Conservation (phyloP, 1,284 basidiomycete species). For the Ustilago vetiveriae region DNA sequence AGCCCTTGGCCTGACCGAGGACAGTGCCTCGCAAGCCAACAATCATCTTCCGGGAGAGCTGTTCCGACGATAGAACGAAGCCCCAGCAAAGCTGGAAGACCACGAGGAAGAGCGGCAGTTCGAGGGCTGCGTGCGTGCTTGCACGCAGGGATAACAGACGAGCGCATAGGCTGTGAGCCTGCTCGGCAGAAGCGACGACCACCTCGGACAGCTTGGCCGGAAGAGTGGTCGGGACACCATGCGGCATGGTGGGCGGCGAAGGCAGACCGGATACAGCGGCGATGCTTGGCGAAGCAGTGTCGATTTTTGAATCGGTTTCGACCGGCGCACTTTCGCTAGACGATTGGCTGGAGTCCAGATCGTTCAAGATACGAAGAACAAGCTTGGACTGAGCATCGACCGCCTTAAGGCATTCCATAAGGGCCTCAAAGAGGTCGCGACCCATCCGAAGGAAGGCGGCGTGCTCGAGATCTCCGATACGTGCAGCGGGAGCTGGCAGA, state of each 20-base stretch:
- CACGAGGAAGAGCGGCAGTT: constrained; percentile 78
- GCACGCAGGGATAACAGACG: constrained; percentile 78
- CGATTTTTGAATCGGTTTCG: neutral
- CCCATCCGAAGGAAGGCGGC: constrained; percentile 76
- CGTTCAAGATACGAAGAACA: constrained; percentile 74
- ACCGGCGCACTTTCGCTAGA: neutral
- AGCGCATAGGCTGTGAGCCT: constrained; percentile 82
- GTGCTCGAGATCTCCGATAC: constrained; percentile 76
- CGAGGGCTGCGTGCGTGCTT: constrained; percentile 76
- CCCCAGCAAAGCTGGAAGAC: constrained; percentile 87
- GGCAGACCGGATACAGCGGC: constrained; percentile 1
- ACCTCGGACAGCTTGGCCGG: constrained; percentile 73
- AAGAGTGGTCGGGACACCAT: constrained; percentile 68
- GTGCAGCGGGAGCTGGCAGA: constrained; percentile 24
- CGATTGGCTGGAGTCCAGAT: constrained; percentile 31
- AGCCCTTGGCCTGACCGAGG: constrained; percentile 79
- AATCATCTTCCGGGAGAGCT: constrained; percentile 86
- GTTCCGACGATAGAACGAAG: constrained; percentile 87
- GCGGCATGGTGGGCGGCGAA: constrained; percentile 39
- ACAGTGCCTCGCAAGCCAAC: constrained; percentile 76
- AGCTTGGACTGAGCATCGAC: constrained; percentile 76
- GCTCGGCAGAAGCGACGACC: constrained; percentile 80
- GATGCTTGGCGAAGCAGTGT: neutral
- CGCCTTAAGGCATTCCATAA: constrained; percentile 78
- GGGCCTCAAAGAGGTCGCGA: constrained; percentile 74